phyloP scores from a whole-genome alignment of 23 red algal species.

The Gracilaria gracilis region DNA sequence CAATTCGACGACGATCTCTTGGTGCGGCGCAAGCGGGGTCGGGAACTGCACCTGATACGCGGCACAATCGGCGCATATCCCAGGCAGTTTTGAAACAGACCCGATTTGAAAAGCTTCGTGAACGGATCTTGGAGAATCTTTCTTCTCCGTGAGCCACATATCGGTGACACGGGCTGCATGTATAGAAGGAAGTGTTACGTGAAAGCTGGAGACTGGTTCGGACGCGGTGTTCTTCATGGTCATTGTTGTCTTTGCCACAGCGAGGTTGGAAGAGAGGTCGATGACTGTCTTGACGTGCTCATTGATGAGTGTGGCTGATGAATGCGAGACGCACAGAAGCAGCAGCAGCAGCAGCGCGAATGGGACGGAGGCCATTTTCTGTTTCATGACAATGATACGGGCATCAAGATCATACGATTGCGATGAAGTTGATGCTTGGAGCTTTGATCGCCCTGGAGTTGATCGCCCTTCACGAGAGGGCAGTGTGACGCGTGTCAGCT shows the following conservation, averaged over 20 bases:
- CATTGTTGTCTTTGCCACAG: slow-evolving; percentile 45
- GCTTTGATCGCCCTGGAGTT: too few relatives aligned
- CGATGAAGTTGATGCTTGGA: too few relatives aligned
- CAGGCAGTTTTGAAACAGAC: background rate
- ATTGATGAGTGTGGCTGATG: slow-evolving; percentile 27
- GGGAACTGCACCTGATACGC: slow-evolving; percentile 35
- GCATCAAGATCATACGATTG: too few relatives aligned
- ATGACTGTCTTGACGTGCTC: slow-evolving; percentile 50
- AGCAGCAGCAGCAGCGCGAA: background rate
- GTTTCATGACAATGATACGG: background rate
- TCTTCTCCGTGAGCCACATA: slow-evolving; percentile 36
- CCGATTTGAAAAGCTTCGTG: background rate
- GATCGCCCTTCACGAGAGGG: too few relatives aligned
- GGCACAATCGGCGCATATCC: background rate
- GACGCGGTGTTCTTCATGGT: slow-evolving; percentile 57
- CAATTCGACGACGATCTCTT: slow-evolving; percentile 38
- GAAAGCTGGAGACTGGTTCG: slow-evolving; percentile 4
- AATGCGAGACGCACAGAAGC: background rate
- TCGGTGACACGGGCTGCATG: slow-evolving; percentile 32
- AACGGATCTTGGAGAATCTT: background rate
- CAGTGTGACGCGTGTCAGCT: too few relatives aligned
- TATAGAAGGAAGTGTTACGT: slow-evolving; percentile 23
- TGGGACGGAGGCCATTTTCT: background rate
- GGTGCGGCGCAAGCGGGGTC: background rate
- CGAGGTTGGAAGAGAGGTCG: slow-evolving; percentile 47